Conservation (phyloP, 495 filamentous ascomycete genomes). For the Aspergillus haitiensis region DNA sequence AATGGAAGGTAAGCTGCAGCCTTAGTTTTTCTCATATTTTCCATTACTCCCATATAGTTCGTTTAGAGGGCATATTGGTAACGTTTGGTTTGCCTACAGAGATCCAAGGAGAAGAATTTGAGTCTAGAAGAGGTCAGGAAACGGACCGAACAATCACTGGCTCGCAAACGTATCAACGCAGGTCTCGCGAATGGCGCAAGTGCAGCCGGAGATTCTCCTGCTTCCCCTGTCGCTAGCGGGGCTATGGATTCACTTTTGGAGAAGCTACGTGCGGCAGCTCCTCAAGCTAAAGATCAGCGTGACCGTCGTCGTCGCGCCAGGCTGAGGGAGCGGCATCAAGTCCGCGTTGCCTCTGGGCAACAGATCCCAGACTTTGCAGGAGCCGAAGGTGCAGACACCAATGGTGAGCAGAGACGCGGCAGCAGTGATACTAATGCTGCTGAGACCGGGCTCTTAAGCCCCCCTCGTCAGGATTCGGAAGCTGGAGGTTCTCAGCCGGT, state of each 20-base stretch:
- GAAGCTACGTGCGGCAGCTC: constrained; percentile 91
- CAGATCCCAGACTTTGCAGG: constrained; percentile 70
- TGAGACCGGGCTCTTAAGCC: constrained; percentile 41
- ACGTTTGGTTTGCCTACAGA: constrained; percentile 36
- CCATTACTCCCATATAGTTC: too few relatives aligned
- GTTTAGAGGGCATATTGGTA: constrained; percentile 5
- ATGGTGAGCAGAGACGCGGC: constrained; percentile 27
- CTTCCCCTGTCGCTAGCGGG: constrained; percentile 75
- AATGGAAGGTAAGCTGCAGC: constrained; percentile 73
- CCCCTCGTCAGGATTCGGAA: constrained; percentile 39
- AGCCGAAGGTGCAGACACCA: constrained; percentile 33
- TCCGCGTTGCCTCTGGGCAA: constrained; percentile 86
- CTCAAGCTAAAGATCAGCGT: constrained; percentile 80
- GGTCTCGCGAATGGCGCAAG: constrained; percentile 48
- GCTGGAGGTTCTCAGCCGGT: constrained; percentile 38
- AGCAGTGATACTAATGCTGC: constrained; percentile 27
- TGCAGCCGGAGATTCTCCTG: constrained; percentile 47
- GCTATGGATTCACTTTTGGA: constrained; percentile 97
- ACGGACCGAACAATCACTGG: constrained; percentile 85
- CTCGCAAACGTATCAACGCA: constrained; percentile 77
- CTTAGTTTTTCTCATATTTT: background rate
- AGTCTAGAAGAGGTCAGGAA: constrained; percentile 76
- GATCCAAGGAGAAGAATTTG: constrained; percentile 89
- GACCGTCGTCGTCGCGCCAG: constrained; percentile 84
- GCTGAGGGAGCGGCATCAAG: constrained; percentile 86